Conservation (phyloP, 169 alveolate genomes). For the Plasmodium fragile region DNA sequence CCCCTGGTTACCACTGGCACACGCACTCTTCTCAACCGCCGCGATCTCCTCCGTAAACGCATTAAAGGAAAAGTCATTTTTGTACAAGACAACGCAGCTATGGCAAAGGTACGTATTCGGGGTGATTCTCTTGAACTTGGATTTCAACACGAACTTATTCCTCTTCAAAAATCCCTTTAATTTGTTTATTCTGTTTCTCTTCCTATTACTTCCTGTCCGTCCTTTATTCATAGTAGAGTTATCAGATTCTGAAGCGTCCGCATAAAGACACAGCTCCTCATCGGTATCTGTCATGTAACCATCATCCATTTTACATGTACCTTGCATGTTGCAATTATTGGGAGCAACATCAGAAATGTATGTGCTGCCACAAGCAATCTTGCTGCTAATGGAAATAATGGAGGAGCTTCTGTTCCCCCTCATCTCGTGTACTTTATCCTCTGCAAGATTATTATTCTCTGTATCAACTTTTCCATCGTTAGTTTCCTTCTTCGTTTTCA, state of each 20-base stretch:
- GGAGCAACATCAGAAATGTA: background rate
- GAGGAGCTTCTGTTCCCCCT: background rate
- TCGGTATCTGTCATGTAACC: constrained; percentile 1
- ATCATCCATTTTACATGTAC: background rate
- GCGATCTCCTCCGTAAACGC: constrained; percentile 7
- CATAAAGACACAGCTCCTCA: constrained; percentile 9
- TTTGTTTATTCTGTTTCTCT: constrained; percentile 26
- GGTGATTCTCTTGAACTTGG: constrained; percentile 48
- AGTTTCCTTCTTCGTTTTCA: constrained; percentile 5
- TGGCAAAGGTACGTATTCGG: constrained; percentile 48
- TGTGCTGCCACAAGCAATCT: background rate
- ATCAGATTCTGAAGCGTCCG: constrained; percentile 17
- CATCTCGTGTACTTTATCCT: background rate
- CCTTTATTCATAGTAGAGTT: background rate
- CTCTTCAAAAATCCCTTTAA: constrained; percentile 43
- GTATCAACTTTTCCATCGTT: background rate
- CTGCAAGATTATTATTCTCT: background rate
- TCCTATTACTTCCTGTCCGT: background rate
- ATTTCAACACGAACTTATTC: constrained; percentile 27
- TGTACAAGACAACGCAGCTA: constrained; percentile 38
- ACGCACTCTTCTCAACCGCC: background rate
- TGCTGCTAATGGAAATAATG: background rate
- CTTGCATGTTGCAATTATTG: background rate
- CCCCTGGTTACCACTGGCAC: background rate
- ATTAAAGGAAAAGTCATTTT: constrained; percentile 35